phyloP scores from a whole-genome alignment of 768 basidiomycete genomes.

The Galerina sulciceps region DNA sequence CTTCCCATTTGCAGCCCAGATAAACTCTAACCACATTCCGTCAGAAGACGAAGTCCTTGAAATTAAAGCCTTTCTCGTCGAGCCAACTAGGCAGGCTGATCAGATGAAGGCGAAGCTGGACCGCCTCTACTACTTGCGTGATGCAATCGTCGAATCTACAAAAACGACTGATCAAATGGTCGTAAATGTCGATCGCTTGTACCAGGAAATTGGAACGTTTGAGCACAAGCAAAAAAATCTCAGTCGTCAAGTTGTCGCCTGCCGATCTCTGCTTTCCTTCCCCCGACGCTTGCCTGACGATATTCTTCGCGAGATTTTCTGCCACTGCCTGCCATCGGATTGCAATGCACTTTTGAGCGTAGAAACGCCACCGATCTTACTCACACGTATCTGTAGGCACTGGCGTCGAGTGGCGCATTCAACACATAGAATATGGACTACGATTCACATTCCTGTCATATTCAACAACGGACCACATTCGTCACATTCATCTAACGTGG shows the following conservation, averaged over 20 bases:
- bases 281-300: background rate
- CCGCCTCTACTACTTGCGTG: too few species aligned
- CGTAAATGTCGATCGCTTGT: too few species aligned
- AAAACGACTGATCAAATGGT: too few species aligned
- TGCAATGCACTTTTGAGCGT: background rate
- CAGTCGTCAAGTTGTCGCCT: background rate
- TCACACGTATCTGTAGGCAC: conserved; percentile 1
- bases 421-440: background rate
- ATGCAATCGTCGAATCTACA: too few species aligned
- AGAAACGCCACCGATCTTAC: background rate
- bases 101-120: too few species aligned
- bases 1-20: too few species aligned
- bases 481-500: background rate
- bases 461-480: background rate
- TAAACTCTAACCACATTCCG: too few species aligned
- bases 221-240: too few species aligned
- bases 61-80: too few species aligned
- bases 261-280: background rate
- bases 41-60: too few species aligned
- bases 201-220: too few species aligned
- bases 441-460: background rate
- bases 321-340: background rate
- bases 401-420: conserved; percentile 6
- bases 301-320: background rate
- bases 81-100: too few species aligned